Evolutionary conservation across 2,329 filamentous ascomycete species (phyloP).

Genomic region (Fusarium luffae): DNA sequence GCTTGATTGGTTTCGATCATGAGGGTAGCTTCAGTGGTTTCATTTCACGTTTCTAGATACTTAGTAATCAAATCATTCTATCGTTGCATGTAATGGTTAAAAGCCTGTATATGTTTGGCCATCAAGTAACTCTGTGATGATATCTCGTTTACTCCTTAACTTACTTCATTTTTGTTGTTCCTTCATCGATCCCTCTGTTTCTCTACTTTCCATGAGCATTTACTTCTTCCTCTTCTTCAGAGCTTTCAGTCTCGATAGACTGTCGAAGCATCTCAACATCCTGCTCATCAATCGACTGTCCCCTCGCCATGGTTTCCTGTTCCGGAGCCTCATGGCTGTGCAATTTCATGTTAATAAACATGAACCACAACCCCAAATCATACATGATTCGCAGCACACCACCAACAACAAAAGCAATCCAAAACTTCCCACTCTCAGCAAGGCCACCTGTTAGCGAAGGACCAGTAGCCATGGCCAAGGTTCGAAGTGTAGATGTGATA

Average conservation of each 20-base stretch:
- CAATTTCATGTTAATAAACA: slow-evolving; percentile 69
- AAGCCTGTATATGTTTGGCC: too few relatives aligned
- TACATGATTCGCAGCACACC: slow-evolving; percentile 65
- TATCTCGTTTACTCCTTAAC: background rate
- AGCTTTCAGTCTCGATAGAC: background rate
- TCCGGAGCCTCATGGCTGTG: slow-evolving; percentile 54
- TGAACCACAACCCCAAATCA: slow-evolving; percentile 67
- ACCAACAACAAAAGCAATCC: slow-evolving; percentile 70
- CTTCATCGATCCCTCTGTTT: fast-evolving
- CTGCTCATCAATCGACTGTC: slow-evolving; percentile 27
- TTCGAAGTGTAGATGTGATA: slow-evolving; percentile 70
- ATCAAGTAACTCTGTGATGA: too few relatives aligned
- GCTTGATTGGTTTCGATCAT: too few relatives aligned
- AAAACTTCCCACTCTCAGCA: slow-evolving; percentile 64
- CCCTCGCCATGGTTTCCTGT: background rate
- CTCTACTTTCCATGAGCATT: background rate
- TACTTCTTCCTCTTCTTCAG: slow-evolving; percentile 6
- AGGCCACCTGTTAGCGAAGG: slow-evolving; percentile 67
- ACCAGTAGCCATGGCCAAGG: slow-evolving; percentile 65
- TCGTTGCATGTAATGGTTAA: background rate
- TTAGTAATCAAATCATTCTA: background rate
- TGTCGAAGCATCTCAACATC: slow-evolving; percentile 14
- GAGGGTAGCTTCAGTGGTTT: background rate
- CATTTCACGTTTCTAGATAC: background rate
- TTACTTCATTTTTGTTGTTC: background rate